Conservation (phyloP, 768 basidiomycete species). For the Cystofilobasidium macerans region DNA sequence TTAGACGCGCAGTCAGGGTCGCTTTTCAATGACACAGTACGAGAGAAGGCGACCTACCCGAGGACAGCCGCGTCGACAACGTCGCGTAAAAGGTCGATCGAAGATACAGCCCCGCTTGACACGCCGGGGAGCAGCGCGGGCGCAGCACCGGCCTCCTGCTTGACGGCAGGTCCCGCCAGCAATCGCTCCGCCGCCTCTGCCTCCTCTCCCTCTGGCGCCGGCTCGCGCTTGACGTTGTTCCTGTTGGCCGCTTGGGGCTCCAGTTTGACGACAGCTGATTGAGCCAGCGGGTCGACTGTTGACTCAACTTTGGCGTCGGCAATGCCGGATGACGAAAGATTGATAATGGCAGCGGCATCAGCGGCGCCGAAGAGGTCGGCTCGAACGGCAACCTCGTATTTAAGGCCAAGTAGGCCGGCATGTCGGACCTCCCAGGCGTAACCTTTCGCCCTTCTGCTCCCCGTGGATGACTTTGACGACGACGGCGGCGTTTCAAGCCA, state of each 20-base stretch:
- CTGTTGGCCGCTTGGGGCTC: too few relatives aligned
- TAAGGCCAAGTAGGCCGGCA: conserved; percentile 91
- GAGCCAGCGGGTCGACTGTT: too few relatives aligned
- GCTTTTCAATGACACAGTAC: neutral
- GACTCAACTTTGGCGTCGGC: too few relatives aligned
- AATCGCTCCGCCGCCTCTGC: conserved; percentile 26
- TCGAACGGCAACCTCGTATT: conserved; percentile 93
- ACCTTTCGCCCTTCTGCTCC: conserved; percentile 30
- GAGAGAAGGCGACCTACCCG: conserved; percentile 49
- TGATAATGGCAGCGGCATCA: too few relatives aligned
- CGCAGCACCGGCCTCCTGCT: too few relatives aligned
- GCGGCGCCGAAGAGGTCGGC: conserved; percentile 63
- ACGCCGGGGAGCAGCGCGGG: too few relatives aligned
- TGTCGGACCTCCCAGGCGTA: conserved; percentile 96
- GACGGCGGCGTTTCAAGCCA: too few relatives aligned
- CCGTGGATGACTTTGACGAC: conserved; percentile 16
- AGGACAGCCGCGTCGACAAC: conserved; percentile 84
- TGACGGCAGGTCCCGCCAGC: too few relatives aligned
- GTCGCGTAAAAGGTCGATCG: conserved; percentile 55
- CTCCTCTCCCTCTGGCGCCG: conserved; percentile 23
- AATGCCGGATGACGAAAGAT: too few relatives aligned
- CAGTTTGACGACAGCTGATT: too few relatives aligned
- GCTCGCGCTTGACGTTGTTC: conserved; percentile 8
- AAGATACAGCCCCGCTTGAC: too few relatives aligned
- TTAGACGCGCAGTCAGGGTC: neutral